A percentile compares a stretch with the other conserved stretches of the same genome.
These are phyloP conservation scores for Monilinia fructigena DNA, from an alignment of 2,329 filamentous ascomycete genomes.

Conservation along the genomic window DNA sequence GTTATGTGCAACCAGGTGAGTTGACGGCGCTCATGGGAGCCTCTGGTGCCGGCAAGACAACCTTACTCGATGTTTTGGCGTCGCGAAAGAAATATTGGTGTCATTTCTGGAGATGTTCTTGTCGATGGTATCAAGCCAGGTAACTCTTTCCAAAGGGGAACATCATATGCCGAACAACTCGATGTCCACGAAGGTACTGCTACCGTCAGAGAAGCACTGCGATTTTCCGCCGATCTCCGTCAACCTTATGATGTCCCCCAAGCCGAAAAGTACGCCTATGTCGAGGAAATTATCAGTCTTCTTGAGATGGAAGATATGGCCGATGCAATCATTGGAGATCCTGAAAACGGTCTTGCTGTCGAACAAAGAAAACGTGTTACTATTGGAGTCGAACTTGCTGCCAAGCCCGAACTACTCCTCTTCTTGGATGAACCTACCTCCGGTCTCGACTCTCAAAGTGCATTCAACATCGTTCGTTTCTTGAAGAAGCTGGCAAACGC, in stretches of 20 bases:
- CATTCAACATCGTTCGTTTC: constrained; percentile 61
- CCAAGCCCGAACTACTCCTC: constrained; percentile 57
- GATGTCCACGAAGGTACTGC: constrained; percentile 62
- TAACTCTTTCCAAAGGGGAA: constrained; percentile 62
- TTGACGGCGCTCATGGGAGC: constrained; percentile 63
- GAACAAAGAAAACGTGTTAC: constrained; percentile 69
- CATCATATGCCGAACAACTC: constrained; percentile 63
- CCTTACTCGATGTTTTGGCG: constrained; percentile 62
- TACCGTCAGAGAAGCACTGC: constrained; percentile 64
- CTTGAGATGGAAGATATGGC: constrained; percentile 65
- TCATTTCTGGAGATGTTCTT: constrained; percentile 61
- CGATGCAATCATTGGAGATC: constrained; percentile 63
- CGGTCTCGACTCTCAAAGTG: constrained; percentile 57
- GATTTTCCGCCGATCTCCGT: constrained; percentile 64
- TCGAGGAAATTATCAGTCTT: constrained; percentile 63
- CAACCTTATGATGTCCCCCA: constrained; percentile 58
- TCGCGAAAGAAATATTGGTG: constrained; percentile 64
- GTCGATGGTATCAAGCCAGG: constrained; percentile 58
- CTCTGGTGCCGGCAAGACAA: constrained; percentile 65
- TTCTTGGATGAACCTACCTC: constrained; percentile 61
- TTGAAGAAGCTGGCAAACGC: constrained; percentile 57
- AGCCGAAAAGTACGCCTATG: constrained; percentile 62
- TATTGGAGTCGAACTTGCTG: constrained; percentile 59
- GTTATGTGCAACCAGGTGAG: constrained; percentile 59
- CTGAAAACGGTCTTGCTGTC: constrained; percentile 59